Conservation (phyloP, 495 filamentous ascomycete species). For the Xylaria curta region DNA sequence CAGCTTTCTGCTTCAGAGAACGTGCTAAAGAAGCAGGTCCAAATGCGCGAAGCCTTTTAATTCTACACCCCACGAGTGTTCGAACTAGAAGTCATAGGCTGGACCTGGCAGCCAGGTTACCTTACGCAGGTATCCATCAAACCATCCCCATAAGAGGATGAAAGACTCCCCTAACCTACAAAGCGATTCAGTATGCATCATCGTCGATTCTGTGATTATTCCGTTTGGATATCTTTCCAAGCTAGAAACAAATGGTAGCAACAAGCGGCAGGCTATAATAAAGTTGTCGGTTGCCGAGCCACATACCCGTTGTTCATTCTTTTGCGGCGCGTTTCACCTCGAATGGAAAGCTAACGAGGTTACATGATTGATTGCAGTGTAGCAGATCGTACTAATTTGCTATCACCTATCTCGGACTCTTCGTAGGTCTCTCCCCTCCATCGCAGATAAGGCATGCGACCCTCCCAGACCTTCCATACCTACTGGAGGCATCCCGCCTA, state of each 20-base stretch:
- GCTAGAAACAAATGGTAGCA: background rate
- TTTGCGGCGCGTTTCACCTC: constrained; percentile 6
- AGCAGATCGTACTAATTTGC: constrained; percentile 7
- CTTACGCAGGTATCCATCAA: background rate
- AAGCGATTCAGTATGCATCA: constrained; percentile 1
- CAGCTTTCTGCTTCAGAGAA: constrained; percentile 12
- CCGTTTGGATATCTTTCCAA: background rate
- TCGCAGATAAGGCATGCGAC: constrained; percentile 24
- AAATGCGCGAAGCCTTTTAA: constrained; percentile 4
- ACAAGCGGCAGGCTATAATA: background rate
- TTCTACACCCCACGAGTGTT: background rate
- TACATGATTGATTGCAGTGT: constrained; percentile 26
- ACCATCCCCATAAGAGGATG: background rate
- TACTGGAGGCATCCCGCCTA: constrained; percentile 3
- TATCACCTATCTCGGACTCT: constrained; percentile 16
- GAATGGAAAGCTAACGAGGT: background rate
- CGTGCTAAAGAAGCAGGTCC: background rate
- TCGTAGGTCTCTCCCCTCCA: background rate
- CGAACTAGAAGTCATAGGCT: background rate
- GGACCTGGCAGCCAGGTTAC: background rate
- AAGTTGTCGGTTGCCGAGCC: constrained; percentile 2
- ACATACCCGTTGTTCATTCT: background rate
- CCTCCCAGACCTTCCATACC: background rate
- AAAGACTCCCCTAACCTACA: background rate
- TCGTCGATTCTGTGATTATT: background rate